Percentiles rank a stretch among this genome's conserved stretches.
These are phyloP conservation scores for Kwoniella bestiolae DNA, from an alignment of 768 basidiomycete genomes.

Conservation along the genomic window DNA sequence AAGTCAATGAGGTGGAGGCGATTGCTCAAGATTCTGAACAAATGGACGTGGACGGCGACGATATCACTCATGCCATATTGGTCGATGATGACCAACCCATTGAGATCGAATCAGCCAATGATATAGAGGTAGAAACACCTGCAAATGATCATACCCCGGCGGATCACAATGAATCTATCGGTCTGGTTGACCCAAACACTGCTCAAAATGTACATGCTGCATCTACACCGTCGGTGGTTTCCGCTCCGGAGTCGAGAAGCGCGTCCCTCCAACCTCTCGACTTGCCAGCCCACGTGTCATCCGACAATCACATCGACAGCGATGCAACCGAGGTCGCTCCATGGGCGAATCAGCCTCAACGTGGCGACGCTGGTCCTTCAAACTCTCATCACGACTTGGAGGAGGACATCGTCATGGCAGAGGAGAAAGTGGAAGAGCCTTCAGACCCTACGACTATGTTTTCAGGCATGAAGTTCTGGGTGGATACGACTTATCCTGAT, in stretches of 20 bases:
- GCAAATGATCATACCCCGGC: background rate
- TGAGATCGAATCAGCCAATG: background rate
- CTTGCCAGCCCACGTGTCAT: background rate
- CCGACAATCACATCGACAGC: background rate
- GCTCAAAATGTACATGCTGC: no score
- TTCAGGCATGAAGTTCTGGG: slow-evolving; percentile 26
- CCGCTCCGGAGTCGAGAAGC: background rate
- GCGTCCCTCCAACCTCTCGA: background rate
- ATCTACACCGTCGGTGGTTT: no score
- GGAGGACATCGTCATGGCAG: background rate
- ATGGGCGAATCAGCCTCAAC: background rate
- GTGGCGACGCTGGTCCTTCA: background rate
- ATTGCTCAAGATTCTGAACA: background rate
- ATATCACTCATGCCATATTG: background rate
- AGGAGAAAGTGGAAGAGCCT: slow-evolving; percentile 3
- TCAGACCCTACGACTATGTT: slow-evolving; percentile 18
- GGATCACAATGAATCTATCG: background rate
- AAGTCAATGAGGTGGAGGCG: background rate
- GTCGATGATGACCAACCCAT: background rate
- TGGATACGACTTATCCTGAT: slow-evolving; percentile 27
- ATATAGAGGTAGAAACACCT: background rate
- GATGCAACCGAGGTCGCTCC: background rate
- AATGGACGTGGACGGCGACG: background rate
- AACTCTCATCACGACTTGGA: background rate
- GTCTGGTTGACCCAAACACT: background rate